phyloP scores from a whole-genome alignment of 75 land plant genomes.

The Sequoiadendron giganteum region DNA sequence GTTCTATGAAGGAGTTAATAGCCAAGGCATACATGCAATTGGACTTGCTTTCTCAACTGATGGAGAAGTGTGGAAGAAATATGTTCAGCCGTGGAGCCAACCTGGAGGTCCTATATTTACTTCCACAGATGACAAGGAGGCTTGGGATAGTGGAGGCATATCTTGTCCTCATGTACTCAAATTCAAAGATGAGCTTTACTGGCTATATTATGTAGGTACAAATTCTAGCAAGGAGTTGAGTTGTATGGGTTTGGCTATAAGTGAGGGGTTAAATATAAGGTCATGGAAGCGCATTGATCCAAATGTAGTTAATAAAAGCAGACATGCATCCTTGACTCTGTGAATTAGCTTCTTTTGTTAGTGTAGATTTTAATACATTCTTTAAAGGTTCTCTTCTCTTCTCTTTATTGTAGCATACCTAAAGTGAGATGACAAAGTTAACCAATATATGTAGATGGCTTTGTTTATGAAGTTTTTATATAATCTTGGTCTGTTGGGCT shows the following conservation, averaged over 20 bases:
- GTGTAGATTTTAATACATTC: not conserved
- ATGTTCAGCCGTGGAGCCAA: not conserved
- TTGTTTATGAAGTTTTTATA: not conserved
- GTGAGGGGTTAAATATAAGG: slow-evolving; percentile 23
- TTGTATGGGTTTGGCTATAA: slow-evolving; percentile 26
- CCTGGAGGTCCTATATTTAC: slow-evolving; percentile 27
- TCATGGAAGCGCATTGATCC: slow-evolving; percentile 15
- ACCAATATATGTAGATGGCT: not conserved
- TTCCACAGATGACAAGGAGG: slow-evolving; percentile 19
- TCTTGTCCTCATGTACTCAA: slow-evolving; percentile 30
- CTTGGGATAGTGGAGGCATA: slow-evolving; percentile 35
- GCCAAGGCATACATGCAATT: slow-evolving; percentile 23
- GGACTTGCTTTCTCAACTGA: slow-evolving; percentile 30
- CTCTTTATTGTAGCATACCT: not conserved
- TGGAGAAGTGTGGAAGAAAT: slow-evolving; percentile 26
- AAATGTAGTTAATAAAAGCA: not conserved
- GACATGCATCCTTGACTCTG: not conserved
- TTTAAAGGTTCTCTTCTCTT: not conserved
- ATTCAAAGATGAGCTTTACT: slow-evolving; percentile 12
- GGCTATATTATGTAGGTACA: slow-evolving; percentile 32
- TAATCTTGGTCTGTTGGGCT: not conserved
- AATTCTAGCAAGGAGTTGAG: slow-evolving; percentile 15
- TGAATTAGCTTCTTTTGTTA: not conserved
- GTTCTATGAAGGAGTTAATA: slow-evolving; percentile 36
- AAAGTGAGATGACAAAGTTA: not conserved